These are phyloP conservation scores for Ormosia semicastrata DNA, from an alignment of 306 rosid genomes.

Conservation along the genomic window DNA sequence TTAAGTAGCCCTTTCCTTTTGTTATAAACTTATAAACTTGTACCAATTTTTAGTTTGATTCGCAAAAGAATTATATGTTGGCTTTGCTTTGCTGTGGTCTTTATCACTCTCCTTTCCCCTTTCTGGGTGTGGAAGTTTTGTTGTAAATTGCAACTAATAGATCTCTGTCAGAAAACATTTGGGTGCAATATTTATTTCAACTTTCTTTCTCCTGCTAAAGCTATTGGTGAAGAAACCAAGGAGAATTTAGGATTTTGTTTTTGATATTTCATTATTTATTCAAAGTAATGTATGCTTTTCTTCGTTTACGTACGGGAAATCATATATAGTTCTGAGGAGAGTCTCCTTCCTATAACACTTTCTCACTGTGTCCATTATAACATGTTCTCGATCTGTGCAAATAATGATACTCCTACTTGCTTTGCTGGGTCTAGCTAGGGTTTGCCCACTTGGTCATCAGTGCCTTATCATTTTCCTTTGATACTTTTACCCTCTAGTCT, in stretches of 20 bases:
- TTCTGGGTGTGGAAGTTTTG: conserved; percentile 7
- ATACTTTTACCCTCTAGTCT: background rate
- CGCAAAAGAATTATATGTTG: conserved; percentile 7
- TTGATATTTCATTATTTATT: background rate
- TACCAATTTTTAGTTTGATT: conserved; percentile 30
- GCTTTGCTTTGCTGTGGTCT: background rate
- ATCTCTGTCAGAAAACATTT: conserved; percentile 6
- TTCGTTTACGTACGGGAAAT: background rate
- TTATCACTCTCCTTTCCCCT: background rate
- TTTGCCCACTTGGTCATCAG: background rate
- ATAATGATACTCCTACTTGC: conserved; percentile 13
- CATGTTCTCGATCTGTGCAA: background rate
- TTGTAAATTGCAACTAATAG: conserved; percentile 13
- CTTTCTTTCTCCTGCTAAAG: background rate
- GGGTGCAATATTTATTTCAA: background rate
- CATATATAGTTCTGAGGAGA: conserved; percentile 10
- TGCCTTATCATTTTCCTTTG: too few relatives aligned
- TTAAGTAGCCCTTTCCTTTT: background rate
- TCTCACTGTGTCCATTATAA: conserved; percentile 1
- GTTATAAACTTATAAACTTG: background rate
- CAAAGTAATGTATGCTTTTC: background rate
- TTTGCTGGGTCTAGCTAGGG: conserved; percentile 34
- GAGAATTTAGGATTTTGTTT: background rate
- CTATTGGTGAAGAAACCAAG: background rate
- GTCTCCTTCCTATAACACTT: background rate